Percentiles rank a stretch among this genome's conserved stretches.
Conservation (phyloP, 495 filamentous ascomycete species). For the Trypethelium eluteriae region DNA sequence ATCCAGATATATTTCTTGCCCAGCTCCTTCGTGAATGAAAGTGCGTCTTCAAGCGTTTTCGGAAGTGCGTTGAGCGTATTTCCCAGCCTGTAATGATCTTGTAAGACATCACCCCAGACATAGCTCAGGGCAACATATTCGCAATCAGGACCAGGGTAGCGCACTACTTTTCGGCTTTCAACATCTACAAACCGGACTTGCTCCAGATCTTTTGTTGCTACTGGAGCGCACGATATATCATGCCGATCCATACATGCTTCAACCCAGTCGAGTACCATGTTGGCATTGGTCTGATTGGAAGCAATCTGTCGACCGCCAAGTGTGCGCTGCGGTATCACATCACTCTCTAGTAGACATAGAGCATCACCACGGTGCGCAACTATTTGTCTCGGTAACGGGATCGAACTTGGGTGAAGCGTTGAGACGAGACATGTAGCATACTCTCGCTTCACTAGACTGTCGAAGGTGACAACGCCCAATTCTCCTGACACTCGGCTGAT, state of each 20-base stretch:
- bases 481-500: not conserved
- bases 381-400: not conserved
- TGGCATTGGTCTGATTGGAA: not conserved
- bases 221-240: not conserved
- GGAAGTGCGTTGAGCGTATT: not conserved
- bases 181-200: conserved; percentile 1
- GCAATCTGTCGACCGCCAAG: not conserved
- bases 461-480: not conserved
- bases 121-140: conserved; percentile 13
- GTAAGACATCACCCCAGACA: conserved; percentile 9
- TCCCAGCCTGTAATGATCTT: not conserved
- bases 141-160: not conserved
- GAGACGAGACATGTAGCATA: not conserved
- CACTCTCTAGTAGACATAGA: not conserved
- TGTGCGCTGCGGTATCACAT: conserved; percentile 6
- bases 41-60: conserved; percentile 10
- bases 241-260: not conserved
- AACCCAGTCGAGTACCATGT: not conserved
- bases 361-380: not conserved
- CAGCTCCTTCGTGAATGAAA: conserved; percentile 2
- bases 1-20: conserved; percentile 10
- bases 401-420: not conserved
- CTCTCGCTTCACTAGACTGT: not conserved
- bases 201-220: not conserved
- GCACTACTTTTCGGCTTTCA: not conserved